Evolutionary conservation across 1,139 yeast genomes (phyloP).

Genomic region (Saccharomyces hybrid): DNA sequence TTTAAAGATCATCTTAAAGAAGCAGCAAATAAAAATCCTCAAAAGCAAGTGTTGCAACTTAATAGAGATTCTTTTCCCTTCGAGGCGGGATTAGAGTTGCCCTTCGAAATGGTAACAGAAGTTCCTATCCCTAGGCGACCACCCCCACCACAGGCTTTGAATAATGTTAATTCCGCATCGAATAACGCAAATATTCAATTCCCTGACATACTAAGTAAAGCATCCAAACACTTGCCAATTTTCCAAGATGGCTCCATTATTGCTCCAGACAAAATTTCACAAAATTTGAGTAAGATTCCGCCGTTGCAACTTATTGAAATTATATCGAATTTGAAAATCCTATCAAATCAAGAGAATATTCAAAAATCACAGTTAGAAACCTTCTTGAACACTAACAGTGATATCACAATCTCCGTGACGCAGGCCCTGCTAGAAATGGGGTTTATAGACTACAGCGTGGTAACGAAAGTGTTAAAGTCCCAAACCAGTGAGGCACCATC

Average conservation of each 20-base stretch:
- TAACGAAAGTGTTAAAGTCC: constrained; percentile 39
- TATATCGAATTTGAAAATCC: constrained; percentile 52
- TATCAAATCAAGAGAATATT: constrained; percentile 45
- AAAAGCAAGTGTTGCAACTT: constrained; percentile 18
- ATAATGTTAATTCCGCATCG: constrained; percentile 4
- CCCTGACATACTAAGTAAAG: constrained; percentile 43
- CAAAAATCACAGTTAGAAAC: constrained; percentile 43
- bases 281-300: constrained; percentile 52
- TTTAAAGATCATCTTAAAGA: constrained; percentile 11
- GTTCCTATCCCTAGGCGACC: constrained; percentile 32
- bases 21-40: constrained; percentile 4
- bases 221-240: constrained; percentile 46
- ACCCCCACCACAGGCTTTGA: constrained; percentile 6
- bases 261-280: constrained; percentile 34
- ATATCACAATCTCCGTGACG: constrained; percentile 57
- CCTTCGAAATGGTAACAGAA: constrained; percentile 31
- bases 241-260: constrained; percentile 26
- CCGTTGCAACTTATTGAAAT: constrained; percentile 65
- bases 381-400: constrained; percentile 46
- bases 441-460: constrained; percentile 56
- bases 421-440: constrained; percentile 77
- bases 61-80: constrained; percentile 30
- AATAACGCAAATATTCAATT: constrained; percentile 22
- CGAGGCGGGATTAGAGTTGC: constrained; percentile 26
- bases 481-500: neutral